Conservation (phyloP, 768 basidiomycete species). For the Mycena filopes region DNA sequence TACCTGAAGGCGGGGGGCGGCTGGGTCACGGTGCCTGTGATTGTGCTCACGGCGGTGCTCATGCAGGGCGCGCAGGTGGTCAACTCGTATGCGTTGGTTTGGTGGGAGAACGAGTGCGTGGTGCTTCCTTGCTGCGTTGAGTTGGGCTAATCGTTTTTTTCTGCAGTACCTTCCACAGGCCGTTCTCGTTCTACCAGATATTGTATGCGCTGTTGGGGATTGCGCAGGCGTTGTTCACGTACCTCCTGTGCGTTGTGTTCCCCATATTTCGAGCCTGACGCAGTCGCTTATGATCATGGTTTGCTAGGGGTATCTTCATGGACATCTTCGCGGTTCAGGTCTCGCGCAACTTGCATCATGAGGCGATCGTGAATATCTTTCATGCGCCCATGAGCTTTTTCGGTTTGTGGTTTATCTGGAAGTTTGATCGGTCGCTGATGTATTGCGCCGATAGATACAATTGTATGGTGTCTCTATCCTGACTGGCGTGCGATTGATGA, state of each 20-base stretch:
- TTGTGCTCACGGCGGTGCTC: constrained; percentile 58
- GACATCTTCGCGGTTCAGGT: constrained; percentile 68
- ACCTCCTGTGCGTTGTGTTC: constrained; percentile 57
- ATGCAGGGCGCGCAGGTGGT: constrained; percentile 73
- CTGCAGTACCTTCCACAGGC: constrained; percentile 54
- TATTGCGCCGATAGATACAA: constrained; percentile 17
- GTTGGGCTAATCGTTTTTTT: not conserved
- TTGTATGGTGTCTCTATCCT: not conserved
- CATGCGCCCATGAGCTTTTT: constrained; percentile 23
- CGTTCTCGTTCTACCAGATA: constrained; percentile 70
- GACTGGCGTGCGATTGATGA: not conserved
- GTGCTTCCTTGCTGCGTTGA: not conserved
- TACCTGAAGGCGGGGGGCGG: constrained; percentile 69
- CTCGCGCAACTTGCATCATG: not conserved
- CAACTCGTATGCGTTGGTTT: constrained; percentile 74
- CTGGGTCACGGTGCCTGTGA: constrained; percentile 56
- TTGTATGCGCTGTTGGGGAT: constrained; percentile 73
- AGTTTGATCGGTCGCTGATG: constrained; percentile 47
- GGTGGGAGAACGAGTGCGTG: constrained; percentile 72
- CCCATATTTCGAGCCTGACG: not conserved
- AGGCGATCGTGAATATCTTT: not conserved
- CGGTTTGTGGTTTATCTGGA: not conserved
- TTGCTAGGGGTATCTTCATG: constrained; percentile 58
- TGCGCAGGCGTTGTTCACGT: constrained; percentile 64
- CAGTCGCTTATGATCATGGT: not conserved